Evolutionary conservation across 352 stramenopile genomes (phyloP), one percentile per base, ranked within the genome.

Genomic region (Phytopythium oedochilum): DNA sequence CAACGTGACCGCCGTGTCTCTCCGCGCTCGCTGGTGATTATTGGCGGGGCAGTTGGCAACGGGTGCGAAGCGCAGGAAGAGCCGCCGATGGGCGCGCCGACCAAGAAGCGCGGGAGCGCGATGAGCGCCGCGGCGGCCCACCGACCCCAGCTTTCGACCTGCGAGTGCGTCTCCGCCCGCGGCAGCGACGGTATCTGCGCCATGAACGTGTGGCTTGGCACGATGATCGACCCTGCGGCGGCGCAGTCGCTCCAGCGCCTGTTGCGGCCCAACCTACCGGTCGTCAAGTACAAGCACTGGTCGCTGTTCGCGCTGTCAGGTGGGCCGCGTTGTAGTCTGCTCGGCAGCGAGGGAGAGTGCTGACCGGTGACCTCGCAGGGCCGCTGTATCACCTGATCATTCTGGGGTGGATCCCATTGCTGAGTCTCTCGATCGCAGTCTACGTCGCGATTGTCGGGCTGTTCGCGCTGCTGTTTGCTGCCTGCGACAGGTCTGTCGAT

Each of bases 171-270:
- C 8, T 26, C 47, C 22, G 50, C 52, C 11, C 73, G 66, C 2
- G 61, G 81, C 39, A 83, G 77, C 29, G 74, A 69, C 23, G 75
- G 71, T 2, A 62, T 86, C 39, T 84, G 77, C 26, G 74, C 66
- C 20, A 66, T 85, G 25, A 66, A 74, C 53, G 62, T 84, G 32
- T 88, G 77, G 77, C 61, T 75, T 23, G 74, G 77, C 46, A 86
- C 74, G 48, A 76, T 55, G 22, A 59, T 86, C 12, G 77, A 88
- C 49, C 35, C 34, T 8, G 46, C 64, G 6, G 59, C 61, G 1
- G 57, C 35, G 29, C 18, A 35, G 31, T 66, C 60, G 7, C 46
- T 47, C 17, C 31, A 53, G 55, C 59, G 59, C 1, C 40, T 87
- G 59, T 60, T 87, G 61, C 70, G 63, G 10, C 70, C 69, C 8